These are phyloP conservation scores for Beta lomatogona DNA, from an alignment of 179 eudicot species.

Conservation along the genomic window DNA sequence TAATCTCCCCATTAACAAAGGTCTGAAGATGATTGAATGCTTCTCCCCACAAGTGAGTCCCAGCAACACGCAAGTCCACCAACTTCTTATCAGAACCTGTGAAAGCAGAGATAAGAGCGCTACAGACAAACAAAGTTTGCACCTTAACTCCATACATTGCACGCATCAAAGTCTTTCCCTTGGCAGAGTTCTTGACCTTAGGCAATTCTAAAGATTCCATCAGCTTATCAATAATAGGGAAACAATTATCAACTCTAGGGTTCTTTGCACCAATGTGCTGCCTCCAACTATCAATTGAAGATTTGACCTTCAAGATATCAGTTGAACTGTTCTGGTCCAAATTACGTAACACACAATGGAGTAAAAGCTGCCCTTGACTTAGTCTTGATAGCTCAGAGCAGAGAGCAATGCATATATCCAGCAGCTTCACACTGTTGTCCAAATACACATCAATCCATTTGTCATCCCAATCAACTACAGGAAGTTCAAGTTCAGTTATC, in stretches of 20 bases:
- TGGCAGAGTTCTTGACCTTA: conserved; percentile 76
- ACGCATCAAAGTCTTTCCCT: conserved; percentile 83
- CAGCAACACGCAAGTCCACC: conserved; percentile 50
- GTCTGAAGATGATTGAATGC: conserved; percentile 59
- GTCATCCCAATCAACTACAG: conserved; percentile 80
- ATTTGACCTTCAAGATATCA: conserved; percentile 44
- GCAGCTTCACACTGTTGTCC: conserved; percentile 73
- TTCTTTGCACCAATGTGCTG: conserved; percentile 55
- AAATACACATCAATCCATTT: conserved; percentile 87
- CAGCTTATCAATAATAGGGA: conserved; percentile 49
- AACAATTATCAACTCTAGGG: conserved; percentile 61
- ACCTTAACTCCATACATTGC: conserved; percentile 89
- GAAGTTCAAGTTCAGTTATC: conserved; percentile 76
- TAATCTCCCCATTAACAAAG: conserved; percentile 54
- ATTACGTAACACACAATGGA: conserved; percentile 52
- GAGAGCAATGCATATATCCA: conserved; percentile 75
- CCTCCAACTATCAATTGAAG: conserved; percentile 74
- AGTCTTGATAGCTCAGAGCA: conserved; percentile 71
- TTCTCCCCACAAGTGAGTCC: conserved; percentile 63
- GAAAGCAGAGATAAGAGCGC: conserved; percentile 61
- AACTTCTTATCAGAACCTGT: conserved; percentile 57
- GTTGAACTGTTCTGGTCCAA: conserved; percentile 37
- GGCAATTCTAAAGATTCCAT: conserved; percentile 59
- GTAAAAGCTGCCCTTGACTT: conserved; percentile 69
- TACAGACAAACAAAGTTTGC: conserved; percentile 58